Base-by-base conservation (phyloP, 139 green algal genomes). In the Bryopsis sp. region DNA sequence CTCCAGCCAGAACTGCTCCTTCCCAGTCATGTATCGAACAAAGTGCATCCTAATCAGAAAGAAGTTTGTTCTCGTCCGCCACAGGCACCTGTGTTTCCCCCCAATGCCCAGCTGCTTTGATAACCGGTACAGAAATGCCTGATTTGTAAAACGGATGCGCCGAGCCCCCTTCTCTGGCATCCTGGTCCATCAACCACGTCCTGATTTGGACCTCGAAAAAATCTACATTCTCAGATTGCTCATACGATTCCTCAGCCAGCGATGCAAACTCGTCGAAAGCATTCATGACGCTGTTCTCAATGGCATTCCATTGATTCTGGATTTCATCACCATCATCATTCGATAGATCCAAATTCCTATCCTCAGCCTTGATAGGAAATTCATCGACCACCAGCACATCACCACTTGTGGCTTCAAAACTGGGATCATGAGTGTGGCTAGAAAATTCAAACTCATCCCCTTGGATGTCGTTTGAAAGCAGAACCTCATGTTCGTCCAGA, bases 141-240 rank as follows among this genome's bases (percentile, higher is more conserved):
- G 50, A 61, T 28, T 61, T 61, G 24, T 61, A 61, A 61, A 33
- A 26, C 15, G 50, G 5, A 61, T 61, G 50, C 11, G 50, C 8
- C 8, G 50, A 28, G 6, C 24, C 24, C 33, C 50, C 50, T 11
- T 28, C 6, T 26, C 33, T 26, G 6, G 50, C 50, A 11, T 61
- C 50, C 11, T 33, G 6, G 50, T 61, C 50, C 50, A 61, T 61
- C 15, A 11, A 26, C 15, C 19, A 8, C 15, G 50, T 61, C 8
- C 50, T 22, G 33, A 61, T 61, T 26, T 61, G 50, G 5, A 61
- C 6, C 50, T 61, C 50, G 50, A 61, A 61, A n/a, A n/a, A n/a
- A n/a, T n/a, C n/a, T n/a, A n/a, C n/a, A n/a, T n/a, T n/a, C 11
- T 22, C 5, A 26, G 19, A 11, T 61, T 61, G 15, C 24, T 61